These are phyloP conservation scores for Astragalus membranaceus DNA, from an alignment of 306 rosid species.

Conservation along the genomic window DNA sequence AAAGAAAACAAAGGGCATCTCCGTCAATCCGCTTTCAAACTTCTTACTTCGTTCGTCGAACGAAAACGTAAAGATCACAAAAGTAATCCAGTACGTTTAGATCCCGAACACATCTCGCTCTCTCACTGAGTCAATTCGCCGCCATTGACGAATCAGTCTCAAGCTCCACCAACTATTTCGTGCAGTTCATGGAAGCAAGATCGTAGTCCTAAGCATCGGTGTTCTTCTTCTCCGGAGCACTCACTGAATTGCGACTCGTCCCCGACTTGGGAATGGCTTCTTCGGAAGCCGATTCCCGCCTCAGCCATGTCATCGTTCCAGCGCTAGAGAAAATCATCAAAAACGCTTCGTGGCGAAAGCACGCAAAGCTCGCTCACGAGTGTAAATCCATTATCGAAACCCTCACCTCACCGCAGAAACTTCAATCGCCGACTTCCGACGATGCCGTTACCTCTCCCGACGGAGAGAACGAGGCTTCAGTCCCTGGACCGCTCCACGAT, in stretches of 20 bases:
- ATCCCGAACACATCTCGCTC: slow-evolving; percentile 17
- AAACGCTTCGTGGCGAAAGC: slow-evolving; percentile 95
- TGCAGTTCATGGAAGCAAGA: slow-evolving; percentile 14
- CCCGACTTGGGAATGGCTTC: slow-evolving; percentile 95
- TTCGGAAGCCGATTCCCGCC: slow-evolving; percentile 99
- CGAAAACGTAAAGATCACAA: not conserved
- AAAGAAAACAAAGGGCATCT: not conserved
- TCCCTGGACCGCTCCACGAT: slow-evolving; percentile 74
- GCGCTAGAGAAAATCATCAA: slow-evolving; percentile 87
- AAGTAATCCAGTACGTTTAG: not conserved
- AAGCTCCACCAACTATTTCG: not conserved
- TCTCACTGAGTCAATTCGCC: slow-evolving; percentile 41
- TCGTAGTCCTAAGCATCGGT: not conserved
- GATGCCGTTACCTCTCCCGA: not conserved
- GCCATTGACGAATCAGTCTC: slow-evolving; percentile 8
- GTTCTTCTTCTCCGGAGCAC: not conserved
- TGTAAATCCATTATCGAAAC: slow-evolving; percentile 82
- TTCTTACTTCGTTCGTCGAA: not conserved
- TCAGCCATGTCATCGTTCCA: slow-evolving; percentile 66
- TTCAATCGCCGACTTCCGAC: slow-evolving; percentile 27
- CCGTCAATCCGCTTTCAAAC: slow-evolving; percentile 9
- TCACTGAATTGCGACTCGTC: slow-evolving; percentile 32
- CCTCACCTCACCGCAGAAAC: slow-evolving; percentile 37
- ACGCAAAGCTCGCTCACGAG: slow-evolving; percentile 78
- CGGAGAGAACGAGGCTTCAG: slow-evolving; percentile 33